These are phyloP conservation scores for Podaxis sp. DNA, from an alignment of 768 basidiomycete genomes.

Conservation along the genomic window DNA sequence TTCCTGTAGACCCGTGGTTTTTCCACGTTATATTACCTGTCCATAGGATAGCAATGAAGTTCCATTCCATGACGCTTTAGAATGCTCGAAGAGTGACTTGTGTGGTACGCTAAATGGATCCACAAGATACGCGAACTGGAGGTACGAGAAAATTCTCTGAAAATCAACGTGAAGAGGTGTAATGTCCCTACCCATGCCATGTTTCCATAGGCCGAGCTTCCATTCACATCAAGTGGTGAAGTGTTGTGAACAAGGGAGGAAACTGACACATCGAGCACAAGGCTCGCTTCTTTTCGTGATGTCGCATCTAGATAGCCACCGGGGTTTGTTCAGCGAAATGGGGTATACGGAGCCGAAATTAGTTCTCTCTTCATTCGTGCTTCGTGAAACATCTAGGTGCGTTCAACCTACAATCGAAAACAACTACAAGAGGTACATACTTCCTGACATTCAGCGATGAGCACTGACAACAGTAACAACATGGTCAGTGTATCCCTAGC, in stretches of 20 bases:
- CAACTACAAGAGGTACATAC: too few relatives aligned
- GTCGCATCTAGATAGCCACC: conserved; percentile 10
- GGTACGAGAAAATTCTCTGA: not conserved
- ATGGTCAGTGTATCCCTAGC: not conserved
- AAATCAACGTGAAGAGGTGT: not conserved
- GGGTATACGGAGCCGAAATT: not conserved
- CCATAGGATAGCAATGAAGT: not conserved
- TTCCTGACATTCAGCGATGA: too few relatives aligned
- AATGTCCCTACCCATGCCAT: not conserved
- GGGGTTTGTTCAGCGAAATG: not conserved
- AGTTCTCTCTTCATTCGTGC: not conserved
- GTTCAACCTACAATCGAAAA: too few relatives aligned
- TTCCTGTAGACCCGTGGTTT: conserved; percentile 3
- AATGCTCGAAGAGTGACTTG: not conserved
- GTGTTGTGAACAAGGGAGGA: conserved; percentile 2
- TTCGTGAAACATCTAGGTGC: too few relatives aligned
- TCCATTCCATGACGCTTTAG: too few relatives aligned
- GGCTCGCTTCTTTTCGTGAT: not conserved
- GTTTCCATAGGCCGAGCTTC: conserved; percentile 4
- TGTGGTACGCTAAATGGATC: not conserved
- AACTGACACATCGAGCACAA: not conserved
- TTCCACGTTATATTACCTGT: conserved; percentile 10
- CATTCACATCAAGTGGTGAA: conserved; percentile 15
- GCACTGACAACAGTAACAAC: too few relatives aligned
- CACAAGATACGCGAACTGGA: not conserved